phyloP scores from a whole-genome alignment of 345 rosid species.

The Eucalyptus rudis region DNA sequence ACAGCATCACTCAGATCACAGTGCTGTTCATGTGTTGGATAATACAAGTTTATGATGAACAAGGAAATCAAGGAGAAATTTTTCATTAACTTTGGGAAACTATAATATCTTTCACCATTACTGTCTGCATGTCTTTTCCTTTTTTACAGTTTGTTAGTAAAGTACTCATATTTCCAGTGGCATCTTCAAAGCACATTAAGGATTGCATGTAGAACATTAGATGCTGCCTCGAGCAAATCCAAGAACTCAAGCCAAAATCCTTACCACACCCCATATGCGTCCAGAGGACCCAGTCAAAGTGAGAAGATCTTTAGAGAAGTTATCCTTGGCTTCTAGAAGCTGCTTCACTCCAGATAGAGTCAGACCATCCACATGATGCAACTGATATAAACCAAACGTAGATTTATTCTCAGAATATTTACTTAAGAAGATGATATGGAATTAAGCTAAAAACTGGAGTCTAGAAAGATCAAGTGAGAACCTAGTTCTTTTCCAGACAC shows the following conservation, averaged over 20 bases:
- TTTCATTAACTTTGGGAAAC: neutral
- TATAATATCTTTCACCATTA: neutral
- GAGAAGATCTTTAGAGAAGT: slow-evolving; percentile 16
- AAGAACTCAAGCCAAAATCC: slow-evolving; percentile 3
- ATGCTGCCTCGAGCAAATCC: neutral
- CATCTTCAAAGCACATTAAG: neutral
- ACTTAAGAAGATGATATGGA: neutral
- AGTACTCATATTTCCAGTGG: neutral
- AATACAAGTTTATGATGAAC: neutral
- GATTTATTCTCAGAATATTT: neutral
- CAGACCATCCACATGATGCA: slow-evolving; percentile 86
- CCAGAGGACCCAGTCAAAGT: slow-evolving; percentile 69
- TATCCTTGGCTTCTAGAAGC: slow-evolving; percentile 40
- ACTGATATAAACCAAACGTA: slow-evolving; percentile 21
- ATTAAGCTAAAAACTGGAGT: neutral
- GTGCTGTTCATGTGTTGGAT: neutral
- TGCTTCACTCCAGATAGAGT: slow-evolving; percentile 42
- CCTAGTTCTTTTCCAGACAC: neutral
- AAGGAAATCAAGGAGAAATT: neutral
- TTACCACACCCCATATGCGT: slow-evolving; percentile 63
- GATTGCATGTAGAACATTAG: neutral
- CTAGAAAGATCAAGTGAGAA: neutral
- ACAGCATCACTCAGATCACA: neutral
- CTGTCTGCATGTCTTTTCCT: neutral
- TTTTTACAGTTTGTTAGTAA: neutral